Percentiles rank a stretch among this genome's conserved stretches.
Conservation (phyloP, 2,329 filamentous ascomycete genomes). For the Alternaria rosae region DNA sequence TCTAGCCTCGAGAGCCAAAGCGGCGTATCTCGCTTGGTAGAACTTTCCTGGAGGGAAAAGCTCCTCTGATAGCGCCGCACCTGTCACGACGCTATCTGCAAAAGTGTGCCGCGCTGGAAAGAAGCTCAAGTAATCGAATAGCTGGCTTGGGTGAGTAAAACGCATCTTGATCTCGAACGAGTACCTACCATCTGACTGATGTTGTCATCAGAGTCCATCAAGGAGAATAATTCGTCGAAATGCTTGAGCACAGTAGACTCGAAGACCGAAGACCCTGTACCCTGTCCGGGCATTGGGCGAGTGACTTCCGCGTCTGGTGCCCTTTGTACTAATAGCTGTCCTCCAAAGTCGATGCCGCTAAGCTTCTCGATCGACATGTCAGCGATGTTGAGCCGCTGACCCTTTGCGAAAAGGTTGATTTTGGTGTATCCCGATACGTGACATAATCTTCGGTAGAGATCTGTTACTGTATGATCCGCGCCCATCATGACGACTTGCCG, state of each 20-base stretch:
- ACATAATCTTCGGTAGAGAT: constrained; percentile 71
- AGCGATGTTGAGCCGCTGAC: constrained; percentile 68
- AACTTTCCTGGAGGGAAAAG: constrained; percentile 47
- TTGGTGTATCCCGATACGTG: constrained; percentile 78
- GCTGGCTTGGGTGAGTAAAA: constrained; percentile 28
- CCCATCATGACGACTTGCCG: constrained; percentile 72
- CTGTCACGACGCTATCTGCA: constrained; percentile 35
- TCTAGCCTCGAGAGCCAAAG: constrained; percentile 37
- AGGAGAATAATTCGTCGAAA: constrained; percentile 83
- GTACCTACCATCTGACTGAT: constrained; percentile 40
- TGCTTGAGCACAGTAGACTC: constrained; percentile 82
- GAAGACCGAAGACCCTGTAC: constrained; percentile 58
- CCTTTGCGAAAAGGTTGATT: constrained; percentile 75
- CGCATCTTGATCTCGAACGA: background rate
- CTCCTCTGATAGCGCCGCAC: constrained; percentile 26
- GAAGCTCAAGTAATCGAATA: constrained; percentile 45
- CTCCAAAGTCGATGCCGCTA: constrained; percentile 58
- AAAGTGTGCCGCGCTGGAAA: constrained; percentile 43
- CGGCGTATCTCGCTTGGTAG: constrained; percentile 47
- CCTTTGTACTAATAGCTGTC: constrained; percentile 42
- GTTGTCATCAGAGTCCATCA: constrained; percentile 74
- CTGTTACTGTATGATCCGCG: constrained; percentile 72
- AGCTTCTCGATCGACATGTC: constrained; percentile 66
- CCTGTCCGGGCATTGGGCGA: constrained; percentile 25
- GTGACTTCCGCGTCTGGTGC: constrained; percentile 36